These are phyloP conservation scores for Podospora didyma DNA, from an alignment of 495 filamentous ascomycete genomes.

Conservation along the genomic window DNA sequence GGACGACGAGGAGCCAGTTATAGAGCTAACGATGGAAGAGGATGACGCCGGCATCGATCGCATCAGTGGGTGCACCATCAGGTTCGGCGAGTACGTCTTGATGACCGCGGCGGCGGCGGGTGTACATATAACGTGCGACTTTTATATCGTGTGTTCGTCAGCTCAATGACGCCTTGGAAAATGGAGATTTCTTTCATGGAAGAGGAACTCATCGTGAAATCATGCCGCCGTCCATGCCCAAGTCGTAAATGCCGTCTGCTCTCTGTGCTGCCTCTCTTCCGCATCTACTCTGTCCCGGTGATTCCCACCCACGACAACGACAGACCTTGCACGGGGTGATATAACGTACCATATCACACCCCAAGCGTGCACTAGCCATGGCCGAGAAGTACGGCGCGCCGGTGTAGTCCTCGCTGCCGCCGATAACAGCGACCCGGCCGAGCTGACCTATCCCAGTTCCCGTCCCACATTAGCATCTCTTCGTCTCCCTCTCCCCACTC, in stretches of 20 bases:
- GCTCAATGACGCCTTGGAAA: not conserved
- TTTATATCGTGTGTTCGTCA: not conserved
- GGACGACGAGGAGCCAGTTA: constrained; percentile 25
- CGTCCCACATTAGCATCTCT: not conserved
- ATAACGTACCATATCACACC: constrained; percentile 70
- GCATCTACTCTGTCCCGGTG: no score
- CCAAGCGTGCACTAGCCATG: constrained; percentile 87
- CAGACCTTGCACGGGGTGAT: not conserved
- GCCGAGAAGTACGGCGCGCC: constrained; percentile 97
- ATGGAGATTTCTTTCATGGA: not conserved
- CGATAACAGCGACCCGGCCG: constrained; percentile 89
- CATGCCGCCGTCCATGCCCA: no score
- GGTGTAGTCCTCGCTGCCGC: constrained; percentile 93
- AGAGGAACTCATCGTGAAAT: no score
- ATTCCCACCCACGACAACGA: no score
- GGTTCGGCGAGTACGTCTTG: constrained; percentile 95
- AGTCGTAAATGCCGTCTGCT: no score
- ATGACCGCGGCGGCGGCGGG: constrained; percentile 83
- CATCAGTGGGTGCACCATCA: constrained; percentile 98
- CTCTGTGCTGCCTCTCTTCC: no score
- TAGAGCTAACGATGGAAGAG: constrained; percentile 16
- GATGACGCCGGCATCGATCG: constrained; percentile 59
- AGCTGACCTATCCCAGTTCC: constrained; percentile 59
- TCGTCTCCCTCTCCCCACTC: not conserved
- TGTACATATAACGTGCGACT: constrained; percentile 97